Evolutionary conservation across 495 filamentous ascomycete species (phyloP).

Genomic region (Antarctomyces pellizariae): DNA sequence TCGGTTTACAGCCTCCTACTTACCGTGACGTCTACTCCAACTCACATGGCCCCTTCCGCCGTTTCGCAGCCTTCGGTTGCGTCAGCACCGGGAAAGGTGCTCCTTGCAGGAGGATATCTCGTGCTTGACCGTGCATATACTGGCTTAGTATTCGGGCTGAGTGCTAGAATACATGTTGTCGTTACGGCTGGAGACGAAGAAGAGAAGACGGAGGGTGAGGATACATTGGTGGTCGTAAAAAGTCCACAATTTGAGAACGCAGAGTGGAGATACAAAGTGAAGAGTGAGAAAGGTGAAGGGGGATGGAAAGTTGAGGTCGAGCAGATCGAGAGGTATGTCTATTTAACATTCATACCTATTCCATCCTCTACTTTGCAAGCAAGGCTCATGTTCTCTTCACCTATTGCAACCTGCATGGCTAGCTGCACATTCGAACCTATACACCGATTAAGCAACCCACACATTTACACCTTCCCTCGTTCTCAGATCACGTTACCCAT

Average conservation of each 20-base stretch:
- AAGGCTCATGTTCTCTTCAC: too few relatives aligned
- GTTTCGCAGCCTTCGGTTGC: constrained; percentile 24
- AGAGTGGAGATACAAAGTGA: constrained; percentile 75
- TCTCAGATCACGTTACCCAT: too few relatives aligned
- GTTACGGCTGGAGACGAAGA: constrained; percentile 38
- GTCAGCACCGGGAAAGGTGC: constrained; percentile 88
- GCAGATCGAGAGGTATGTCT: constrained; percentile 51
- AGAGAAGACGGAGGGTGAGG: constrained; percentile 29
- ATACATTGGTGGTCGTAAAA: constrained; percentile 53
- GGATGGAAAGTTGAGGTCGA: too few relatives aligned
- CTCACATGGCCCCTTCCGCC: not conserved
- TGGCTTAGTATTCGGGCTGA: constrained; percentile 80
- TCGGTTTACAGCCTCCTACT: not conserved
- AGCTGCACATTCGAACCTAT: too few relatives aligned
- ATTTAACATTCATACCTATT: too few relatives aligned
- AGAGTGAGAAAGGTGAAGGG: too few relatives aligned
- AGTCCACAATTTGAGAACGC: constrained; percentile 81
- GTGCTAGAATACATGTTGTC: constrained; percentile 75
- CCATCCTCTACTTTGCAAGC: too few relatives aligned
- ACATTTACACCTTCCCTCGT: too few relatives aligned
- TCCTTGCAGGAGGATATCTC: constrained; percentile 84
- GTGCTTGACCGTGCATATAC: constrained; percentile 77
- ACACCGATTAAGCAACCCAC: not conserved
- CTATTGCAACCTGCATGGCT: too few relatives aligned
- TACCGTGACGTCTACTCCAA: not conserved